A percentile compares a stretch with the other conserved stretches of the same genome.
These are phyloP conservation scores for Ustilago curta DNA, from an alignment of 1,284 basidiomycete genomes.

Conservation along the genomic window DNA sequence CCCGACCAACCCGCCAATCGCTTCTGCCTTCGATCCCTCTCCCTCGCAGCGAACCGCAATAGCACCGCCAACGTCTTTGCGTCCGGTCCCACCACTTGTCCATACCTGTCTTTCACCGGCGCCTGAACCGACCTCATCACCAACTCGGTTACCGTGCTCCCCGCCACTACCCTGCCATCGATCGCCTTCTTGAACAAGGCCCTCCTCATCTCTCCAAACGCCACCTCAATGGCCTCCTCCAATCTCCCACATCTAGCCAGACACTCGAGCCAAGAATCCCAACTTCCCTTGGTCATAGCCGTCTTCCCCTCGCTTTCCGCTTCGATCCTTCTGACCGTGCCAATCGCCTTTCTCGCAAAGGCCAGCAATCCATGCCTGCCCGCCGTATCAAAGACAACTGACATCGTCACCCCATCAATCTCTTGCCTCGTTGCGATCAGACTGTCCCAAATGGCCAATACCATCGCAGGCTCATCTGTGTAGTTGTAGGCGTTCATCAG, in stretches of 20 bases:
- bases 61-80: conserved; percentile 68
- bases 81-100: conserved; percentile 51
- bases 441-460: conserved; percentile 83
- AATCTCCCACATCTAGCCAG: conserved; percentile 79
- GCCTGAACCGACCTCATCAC: conserved; percentile 9
- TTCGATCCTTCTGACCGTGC: conserved; percentile 31
- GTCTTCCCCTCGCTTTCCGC: conserved; percentile 74
- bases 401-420: conserved; percentile 78
- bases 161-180: neutral
- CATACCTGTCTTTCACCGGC: conserved; percentile 23
- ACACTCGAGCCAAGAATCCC: conserved; percentile 87
- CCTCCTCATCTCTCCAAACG: conserved; percentile 76
- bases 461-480: conserved; percentile 77
- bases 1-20: neutral
- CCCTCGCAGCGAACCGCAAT: conserved; percentile 67
- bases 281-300: conserved; percentile 74
- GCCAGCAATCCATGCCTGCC: conserved; percentile 73
- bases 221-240: conserved; percentile 77
- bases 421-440: conserved; percentile 71
- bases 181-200: conserved; percentile 21
- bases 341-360: conserved; percentile 36
- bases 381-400: conserved; percentile 86
- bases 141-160: conserved; percentile 10
- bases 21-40: conserved; percentile 32
- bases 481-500: conserved; percentile 90